Evolutionary conservation across 176 grass and related monocot species (phyloP).

Genomic region (Otatea glauca): DNA sequence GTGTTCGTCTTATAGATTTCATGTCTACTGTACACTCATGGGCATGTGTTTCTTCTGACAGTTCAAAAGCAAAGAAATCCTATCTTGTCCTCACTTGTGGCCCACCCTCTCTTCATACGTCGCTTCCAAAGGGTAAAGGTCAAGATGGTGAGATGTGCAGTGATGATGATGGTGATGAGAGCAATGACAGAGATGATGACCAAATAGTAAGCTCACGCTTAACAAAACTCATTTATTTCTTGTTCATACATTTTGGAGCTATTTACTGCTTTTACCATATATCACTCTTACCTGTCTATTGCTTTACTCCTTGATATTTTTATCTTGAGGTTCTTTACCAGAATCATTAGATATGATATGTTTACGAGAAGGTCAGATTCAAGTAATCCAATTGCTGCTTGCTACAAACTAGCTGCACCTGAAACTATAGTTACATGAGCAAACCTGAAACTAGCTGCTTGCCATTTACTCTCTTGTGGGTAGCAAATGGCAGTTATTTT

Average conservation of each 20-base stretch:
- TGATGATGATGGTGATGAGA: constrained; percentile 56
- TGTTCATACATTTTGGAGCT: constrained; percentile 6
- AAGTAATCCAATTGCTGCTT: constrained; percentile 19
- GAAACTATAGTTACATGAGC: background rate
- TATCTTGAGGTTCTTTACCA: background rate
- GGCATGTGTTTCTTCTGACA: constrained; percentile 40
- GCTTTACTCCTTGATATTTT: constrained; percentile 6
- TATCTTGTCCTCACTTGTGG: constrained; percentile 98
- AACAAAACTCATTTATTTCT: background rate
- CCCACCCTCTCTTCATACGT: constrained; percentile 62
- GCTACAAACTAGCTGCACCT: background rate
- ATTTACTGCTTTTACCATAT: background rate
- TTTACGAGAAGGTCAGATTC: constrained; percentile 1
- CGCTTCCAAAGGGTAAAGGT: constrained; percentile 86
- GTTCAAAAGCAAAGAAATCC: constrained; percentile 94
- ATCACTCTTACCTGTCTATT: background rate
- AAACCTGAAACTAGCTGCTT: background rate
- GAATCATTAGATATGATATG: background rate
- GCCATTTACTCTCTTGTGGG: background rate
- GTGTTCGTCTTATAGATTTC: background rate
- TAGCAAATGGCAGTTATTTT: background rate
- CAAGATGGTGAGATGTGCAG: constrained; percentile 78
- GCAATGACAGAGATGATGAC: constrained; percentile 57
- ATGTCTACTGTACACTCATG: constrained; percentile 11
- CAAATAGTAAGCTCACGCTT: constrained; percentile 61